Conservation (phyloP, 495 filamentous ascomycete genomes). For the Neurospora intermedia region DNA sequence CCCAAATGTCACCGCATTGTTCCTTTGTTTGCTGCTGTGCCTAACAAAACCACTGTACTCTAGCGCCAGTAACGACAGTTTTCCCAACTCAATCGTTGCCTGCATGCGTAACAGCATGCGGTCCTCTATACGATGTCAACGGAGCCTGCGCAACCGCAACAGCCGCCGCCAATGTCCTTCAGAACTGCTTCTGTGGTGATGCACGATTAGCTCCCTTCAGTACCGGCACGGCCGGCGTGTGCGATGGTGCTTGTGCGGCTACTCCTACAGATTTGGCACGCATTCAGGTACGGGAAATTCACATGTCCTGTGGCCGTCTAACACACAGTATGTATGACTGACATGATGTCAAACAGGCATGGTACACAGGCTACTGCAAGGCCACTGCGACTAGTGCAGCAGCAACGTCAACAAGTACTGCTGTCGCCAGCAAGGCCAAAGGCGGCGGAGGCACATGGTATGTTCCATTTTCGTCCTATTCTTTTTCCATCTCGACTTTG, state of each 20-base stretch:
- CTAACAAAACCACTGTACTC: not conserved
- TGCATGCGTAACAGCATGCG: constrained; percentile 36
- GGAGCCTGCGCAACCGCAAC: constrained; percentile 33
- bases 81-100: constrained; percentile 36
- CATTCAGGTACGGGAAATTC: constrained; percentile 21
- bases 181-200: constrained; percentile 39
- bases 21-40: not conserved
- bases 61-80: constrained; percentile 25
- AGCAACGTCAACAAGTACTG: constrained; percentile 12
- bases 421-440: constrained; percentile 5
- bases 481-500: not conserved
- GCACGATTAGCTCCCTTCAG: constrained; percentile 30
- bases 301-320: not conserved
- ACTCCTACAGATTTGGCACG: constrained; percentile 23
- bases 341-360: constrained; percentile 12
- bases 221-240: constrained; percentile 29
- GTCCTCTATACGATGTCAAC: constrained; percentile 43
- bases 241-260: constrained; percentile 24
- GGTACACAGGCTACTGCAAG: constrained; percentile 38
- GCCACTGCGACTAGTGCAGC: constrained; percentile 11
- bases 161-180: constrained; percentile 18
- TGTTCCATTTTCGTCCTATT: not conserved
- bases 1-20: not conserved
- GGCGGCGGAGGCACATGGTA: constrained; percentile 20
- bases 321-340: not conserved